Evolutionary conservation across 73 alveolate species (phyloP).

Genomic region (Halteria grandinella): DNA sequence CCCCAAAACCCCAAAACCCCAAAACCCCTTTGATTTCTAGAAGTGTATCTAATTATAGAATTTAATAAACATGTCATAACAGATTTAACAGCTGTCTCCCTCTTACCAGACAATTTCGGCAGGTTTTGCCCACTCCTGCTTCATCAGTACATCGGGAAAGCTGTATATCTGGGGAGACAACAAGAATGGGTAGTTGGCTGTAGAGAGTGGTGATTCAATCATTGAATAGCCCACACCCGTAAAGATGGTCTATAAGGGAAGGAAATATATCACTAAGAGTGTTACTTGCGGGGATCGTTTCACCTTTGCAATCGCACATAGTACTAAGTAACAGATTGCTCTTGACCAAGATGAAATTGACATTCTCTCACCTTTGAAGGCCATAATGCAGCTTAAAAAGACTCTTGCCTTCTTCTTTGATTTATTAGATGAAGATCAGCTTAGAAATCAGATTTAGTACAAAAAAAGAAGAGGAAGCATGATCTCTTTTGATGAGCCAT

Average conservation of each 20-base stretch:
- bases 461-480: no score
- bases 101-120: conserved; percentile 26
- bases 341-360: conserved; percentile 40
- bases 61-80: no score
- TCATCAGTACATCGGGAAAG: neutral
- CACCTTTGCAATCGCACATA: conserved; percentile 36
- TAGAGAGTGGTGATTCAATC: neutral
- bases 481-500: no score
- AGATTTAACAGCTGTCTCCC: no score
- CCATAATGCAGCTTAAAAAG: neutral
- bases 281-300: conserved; percentile 58
- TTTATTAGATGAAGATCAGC: conserved; percentile 5
- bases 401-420: conserved; percentile 22
- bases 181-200: conserved; percentile 10
- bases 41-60: no score
- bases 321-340: neutral
- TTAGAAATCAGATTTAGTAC: no score
- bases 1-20: no score
- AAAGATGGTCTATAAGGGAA: conserved; percentile 19
- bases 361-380: conserved; percentile 14
- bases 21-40: no score
- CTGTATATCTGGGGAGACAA: conserved; percentile 47
- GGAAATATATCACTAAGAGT: conserved; percentile 30
- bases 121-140: conserved; percentile 29
- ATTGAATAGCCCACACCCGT: neutral